These are phyloP conservation scores for Teratosphaeria nubilosa DNA, from an alignment of 2,329 filamentous ascomycete genomes.

Conservation along the genomic window DNA sequence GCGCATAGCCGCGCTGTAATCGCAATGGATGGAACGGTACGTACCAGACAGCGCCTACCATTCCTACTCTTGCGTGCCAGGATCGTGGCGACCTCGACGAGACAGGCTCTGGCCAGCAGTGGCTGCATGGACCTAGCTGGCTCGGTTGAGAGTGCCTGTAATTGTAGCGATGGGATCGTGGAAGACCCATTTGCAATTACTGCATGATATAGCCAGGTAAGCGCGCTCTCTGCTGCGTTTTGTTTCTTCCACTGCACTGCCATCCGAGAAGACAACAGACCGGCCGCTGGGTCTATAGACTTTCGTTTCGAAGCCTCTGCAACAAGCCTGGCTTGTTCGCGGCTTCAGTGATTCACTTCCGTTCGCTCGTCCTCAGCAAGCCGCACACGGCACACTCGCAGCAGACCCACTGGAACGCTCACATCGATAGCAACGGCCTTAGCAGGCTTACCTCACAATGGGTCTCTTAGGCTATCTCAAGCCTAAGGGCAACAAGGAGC, in stretches of 20 bases:
- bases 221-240: background rate
- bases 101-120: background rate
- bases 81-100: background rate
- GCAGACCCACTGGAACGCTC: background rate
- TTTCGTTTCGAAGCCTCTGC: constrained; percentile 6
- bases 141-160: background rate
- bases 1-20: background rate
- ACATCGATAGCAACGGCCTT: background rate
- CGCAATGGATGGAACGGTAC: background rate
- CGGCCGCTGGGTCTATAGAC: constrained; percentile 2
- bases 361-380: background rate
- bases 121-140: background rate
- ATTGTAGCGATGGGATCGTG: background rate
- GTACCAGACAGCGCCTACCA: background rate
- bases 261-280: background rate
- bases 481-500: constrained; percentile 6
- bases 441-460: constrained; percentile 4
- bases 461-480: constrained; percentile 30
- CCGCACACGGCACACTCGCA: background rate
- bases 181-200: background rate
- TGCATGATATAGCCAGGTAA: background rate
- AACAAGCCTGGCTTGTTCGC: constrained; percentile 5
- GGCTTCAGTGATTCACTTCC: constrained; percentile 6
- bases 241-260: background rate
- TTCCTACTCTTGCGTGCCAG: background rate